phyloP scores from a whole-genome alignment of 192 early-diverging fungal genomes.

The Coemansia sp. region DNA sequence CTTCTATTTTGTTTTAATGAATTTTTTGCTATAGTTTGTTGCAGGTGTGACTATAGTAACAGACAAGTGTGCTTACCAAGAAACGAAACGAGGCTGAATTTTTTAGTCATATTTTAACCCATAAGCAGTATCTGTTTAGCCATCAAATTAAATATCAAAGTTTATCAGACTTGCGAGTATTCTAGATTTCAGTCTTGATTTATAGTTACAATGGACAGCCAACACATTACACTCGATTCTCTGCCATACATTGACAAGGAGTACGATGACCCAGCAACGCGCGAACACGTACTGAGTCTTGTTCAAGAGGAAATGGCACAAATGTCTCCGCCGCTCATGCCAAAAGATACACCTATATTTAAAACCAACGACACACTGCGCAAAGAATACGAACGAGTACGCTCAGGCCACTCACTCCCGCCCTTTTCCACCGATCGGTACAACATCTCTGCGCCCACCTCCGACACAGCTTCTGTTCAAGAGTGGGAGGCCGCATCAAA shows the following conservation, averaged over 20 bases:
- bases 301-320: constrained; percentile 44
- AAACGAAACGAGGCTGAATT: too few species aligned
- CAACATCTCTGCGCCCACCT: constrained; percentile 10
- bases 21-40: too few species aligned
- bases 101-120: too few species aligned
- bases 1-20: too few species aligned
- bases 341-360: constrained; percentile 27
- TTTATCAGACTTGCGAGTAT: too few species aligned
- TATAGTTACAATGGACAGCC: not conserved
- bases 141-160: too few species aligned
- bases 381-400: constrained; percentile 49
- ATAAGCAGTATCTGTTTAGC: too few species aligned
- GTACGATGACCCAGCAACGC: constrained; percentile 33
- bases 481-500: constrained; percentile 32
- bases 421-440: constrained; percentile 38
- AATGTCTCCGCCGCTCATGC: constrained; percentile 36
- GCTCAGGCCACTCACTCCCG: constrained; percentile 20
- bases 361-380: constrained; percentile 33
- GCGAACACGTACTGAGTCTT: constrained; percentile 23
- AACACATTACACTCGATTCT: constrained; percentile 14
- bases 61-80: too few species aligned
- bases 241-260: constrained; percentile 55
- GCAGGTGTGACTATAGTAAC: too few species aligned
- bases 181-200: not conserved
- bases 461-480: constrained; percentile 6